Evolutionary conservation across 139 green algal genomes (phyloP).

Genomic region (Chlamydomonas incerta): DNA sequence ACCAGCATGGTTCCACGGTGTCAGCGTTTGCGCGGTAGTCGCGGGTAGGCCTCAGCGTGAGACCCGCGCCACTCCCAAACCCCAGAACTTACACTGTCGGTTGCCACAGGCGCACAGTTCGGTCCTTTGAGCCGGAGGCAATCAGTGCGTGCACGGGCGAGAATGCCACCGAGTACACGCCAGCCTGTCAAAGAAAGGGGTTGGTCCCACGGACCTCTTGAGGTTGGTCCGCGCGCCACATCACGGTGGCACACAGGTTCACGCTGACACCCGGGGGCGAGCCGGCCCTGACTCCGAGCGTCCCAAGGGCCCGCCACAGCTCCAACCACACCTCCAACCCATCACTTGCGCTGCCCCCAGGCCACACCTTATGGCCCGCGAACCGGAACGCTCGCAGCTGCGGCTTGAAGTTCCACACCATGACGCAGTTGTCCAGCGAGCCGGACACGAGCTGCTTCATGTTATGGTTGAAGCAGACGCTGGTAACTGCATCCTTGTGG

Average conservation of each 20-base stretch:
- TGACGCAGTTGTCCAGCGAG: constrained; percentile 81
- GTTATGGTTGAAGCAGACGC: constrained; percentile 87
- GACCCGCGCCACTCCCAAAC: too few species aligned
- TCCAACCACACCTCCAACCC: too few species aligned
- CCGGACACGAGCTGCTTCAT: constrained; percentile 90
- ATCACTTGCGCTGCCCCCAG: too few species aligned
- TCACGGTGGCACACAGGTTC: too few species aligned
- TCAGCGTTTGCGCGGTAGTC: too few species aligned
- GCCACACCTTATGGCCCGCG: constrained; percentile 86
- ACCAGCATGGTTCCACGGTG: too few species aligned
- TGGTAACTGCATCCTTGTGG: constrained; percentile 84
- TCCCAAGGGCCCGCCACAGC: too few species aligned
- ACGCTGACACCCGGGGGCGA: too few species aligned
- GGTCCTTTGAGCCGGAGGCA: constrained; percentile 88
- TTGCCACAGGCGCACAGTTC: constrained; percentile 87
- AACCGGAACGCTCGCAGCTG: constrained; percentile 86
- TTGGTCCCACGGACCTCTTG: too few species aligned
- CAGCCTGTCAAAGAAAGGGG: constrained; percentile 65
- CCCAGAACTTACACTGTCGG: constrained; percentile 76
- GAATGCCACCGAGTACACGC: constrained; percentile 86
- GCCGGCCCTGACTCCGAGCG: too few species aligned
- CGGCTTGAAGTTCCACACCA: constrained; percentile 95
- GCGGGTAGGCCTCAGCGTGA: too few species aligned
- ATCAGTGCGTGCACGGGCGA: constrained; percentile 75
- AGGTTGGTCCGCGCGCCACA: too few species aligned